Evolutionary conservation across 2,329 filamentous ascomycete species (phyloP).

Genomic region (Fusarium siculi): DNA sequence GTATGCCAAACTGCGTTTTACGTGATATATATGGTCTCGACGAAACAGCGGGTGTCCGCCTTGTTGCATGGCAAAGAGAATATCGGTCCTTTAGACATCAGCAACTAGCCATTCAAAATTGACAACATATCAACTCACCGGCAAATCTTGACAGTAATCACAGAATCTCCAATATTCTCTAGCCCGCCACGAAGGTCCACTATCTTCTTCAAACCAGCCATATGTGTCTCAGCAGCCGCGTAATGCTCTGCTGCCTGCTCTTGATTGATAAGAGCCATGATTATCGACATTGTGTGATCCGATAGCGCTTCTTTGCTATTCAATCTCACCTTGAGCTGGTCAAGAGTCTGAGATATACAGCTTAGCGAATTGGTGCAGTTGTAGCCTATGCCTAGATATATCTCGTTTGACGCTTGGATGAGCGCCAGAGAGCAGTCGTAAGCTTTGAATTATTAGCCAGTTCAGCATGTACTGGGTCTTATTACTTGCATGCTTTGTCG

Average conservation of each 20-base stretch:
- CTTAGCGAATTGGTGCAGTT: not conserved
- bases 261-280: slow-evolving; percentile 7
- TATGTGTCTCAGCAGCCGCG: not conserved
- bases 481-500: not conserved
- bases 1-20: accelerated
- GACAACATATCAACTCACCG: not conserved
- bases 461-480: too few relatives aligned
- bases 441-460: not conserved
- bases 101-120: accelerated
- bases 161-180: not conserved
- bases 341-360: slow-evolving; percentile 5
- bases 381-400: slow-evolving; percentile 4
- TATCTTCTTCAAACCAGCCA: not conserved
- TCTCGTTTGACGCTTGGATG: slow-evolving; percentile 16
- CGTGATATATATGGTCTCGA: not conserved
- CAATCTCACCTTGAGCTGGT: not conserved
- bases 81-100: slow-evolving; percentile 1
- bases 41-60: not conserved
- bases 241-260: slow-evolving; percentile 4
- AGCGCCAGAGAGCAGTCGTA: not conserved
- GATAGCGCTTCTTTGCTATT: not conserved
- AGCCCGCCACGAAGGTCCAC: slow-evolving; percentile 5
- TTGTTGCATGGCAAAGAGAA: slow-evolving; percentile 8
- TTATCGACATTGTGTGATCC: not conserved
- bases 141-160: not conserved